Evolutionary conservation across 1,139 yeast genomes (phyloP).

Genomic region (Spathaspora sp.): DNA sequence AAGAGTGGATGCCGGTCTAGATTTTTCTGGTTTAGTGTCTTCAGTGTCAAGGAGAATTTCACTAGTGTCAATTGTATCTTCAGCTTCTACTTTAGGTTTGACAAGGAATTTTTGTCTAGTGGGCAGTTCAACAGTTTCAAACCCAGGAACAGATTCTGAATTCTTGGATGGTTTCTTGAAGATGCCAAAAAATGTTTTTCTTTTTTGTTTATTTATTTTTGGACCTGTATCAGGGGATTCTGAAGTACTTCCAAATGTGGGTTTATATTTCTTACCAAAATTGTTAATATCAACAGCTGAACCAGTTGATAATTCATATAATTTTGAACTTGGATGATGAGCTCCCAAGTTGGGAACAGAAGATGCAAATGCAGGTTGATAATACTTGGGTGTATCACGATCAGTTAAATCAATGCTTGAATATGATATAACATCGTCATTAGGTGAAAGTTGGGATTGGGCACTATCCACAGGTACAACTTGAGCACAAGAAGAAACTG

Average conservation of each 20-base stretch:
- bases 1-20: slow-evolving; percentile 17
- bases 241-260: slow-evolving; percentile 25
- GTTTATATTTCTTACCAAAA: slow-evolving; percentile 43
- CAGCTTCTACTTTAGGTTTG: neutral
- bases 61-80: neutral
- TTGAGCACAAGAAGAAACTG: slow-evolving; percentile 33
- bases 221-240: slow-evolving; percentile 8
- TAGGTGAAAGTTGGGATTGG: slow-evolving; percentile 7
- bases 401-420: slow-evolving; percentile 2
- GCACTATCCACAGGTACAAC: slow-evolving; percentile 18
- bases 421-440: neutral
- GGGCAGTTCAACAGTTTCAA: slow-evolving; percentile 8
- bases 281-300: slow-evolving; percentile 42
- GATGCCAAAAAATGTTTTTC: slow-evolving; percentile 18
- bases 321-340: slow-evolving; percentile 10
- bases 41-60: neutral
- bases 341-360: slow-evolving; percentile 30
- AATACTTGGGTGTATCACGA: neutral
- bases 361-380: neutral
- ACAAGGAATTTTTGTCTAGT: neutral
- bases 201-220: slow-evolving; percentile 12
- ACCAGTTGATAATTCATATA: slow-evolving; percentile 35
- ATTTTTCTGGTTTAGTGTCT: slow-evolving; percentile 1
- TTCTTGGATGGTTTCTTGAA: slow-evolving; percentile 18
- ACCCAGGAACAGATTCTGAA: slow-evolving; percentile 5